phyloP scores from a whole-genome alignment of 73 alveolate genomes.

The Paramecium tetraurelia region DNA sequence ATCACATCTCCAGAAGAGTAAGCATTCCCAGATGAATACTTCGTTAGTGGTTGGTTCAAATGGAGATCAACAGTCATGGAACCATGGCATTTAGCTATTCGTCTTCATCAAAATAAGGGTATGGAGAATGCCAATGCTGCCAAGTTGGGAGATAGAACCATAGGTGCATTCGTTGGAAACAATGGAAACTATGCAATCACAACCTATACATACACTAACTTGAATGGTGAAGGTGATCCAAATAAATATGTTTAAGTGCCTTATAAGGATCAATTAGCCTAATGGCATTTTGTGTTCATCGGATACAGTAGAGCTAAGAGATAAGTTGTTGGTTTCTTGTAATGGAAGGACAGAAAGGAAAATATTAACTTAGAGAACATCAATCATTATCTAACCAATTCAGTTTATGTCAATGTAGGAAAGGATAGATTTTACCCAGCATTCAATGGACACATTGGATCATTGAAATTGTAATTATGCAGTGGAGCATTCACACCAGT shows the following conservation, averaged over 20 bases:
- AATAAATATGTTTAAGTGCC: background rate
- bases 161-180: background rate
- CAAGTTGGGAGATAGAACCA: conserved; percentile 48
- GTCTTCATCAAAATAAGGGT: conserved; percentile 1
- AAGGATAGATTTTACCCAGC: conserved; percentile 47
- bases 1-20: background rate
- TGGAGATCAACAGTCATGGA: conserved; percentile 3
- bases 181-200: conserved; percentile 36
- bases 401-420: background rate
- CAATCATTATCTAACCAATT: background rate
- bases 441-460: conserved; percentile 19
- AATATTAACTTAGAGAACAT: background rate
- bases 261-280: background rate
- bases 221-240: conserved; percentile 42
- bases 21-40: conserved; percentile 51
- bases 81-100: conserved; percentile 52
- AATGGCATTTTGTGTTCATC: conserved; percentile 25
- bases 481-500: conserved; percentile 37
- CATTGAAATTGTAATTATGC: conserved; percentile 3
- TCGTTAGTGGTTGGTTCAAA: conserved; percentile 24
- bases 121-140: conserved; percentile 34
- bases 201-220: conserved; percentile 19
- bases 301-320: background rate
- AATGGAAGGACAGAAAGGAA: conserved; percentile 31
- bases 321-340: background rate